Base-by-base conservation (phyloP, 2,329 filamentous ascomycete genomes). In the Botryosphaeria dothidea region DNA sequence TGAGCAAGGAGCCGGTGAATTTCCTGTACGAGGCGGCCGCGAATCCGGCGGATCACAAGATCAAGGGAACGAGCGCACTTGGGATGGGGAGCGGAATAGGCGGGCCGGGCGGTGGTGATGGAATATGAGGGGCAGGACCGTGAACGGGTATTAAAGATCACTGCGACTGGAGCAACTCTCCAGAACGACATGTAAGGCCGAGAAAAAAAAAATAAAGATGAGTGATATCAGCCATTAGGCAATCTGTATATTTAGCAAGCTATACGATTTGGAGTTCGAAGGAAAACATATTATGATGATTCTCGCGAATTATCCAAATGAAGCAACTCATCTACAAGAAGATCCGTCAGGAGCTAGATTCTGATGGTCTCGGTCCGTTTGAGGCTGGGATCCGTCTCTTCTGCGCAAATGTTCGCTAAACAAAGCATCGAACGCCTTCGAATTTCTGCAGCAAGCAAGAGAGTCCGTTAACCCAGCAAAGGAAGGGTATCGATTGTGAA, bases 11-110 rank as follows among this genome's bases (percentile, higher is more conserved):
- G 74, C 93, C 95, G 0, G 82, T 90, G 6, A 92, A 90, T 70
- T 94, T 98, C 71, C 73, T 97, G 67, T 99, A 98, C 78, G 95
- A 99, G 84, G 91, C 93, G 19, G 94, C 94, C 27, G 90, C 95
- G 38, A 97, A 97, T 77, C 95, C 94, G 13, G 86, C 82, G 52
- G 95, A 99, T 80, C 95, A 99, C 80, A 86, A 85, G 79, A 68
- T 77, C 66, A 76, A 78, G 54, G 74, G 73, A 23, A 80, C 81
- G 0, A 74, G 73, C 52, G 72, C 71, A 38, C 67, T 74, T 69
- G 77, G 76, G 1, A 61, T 79, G 19, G 77, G 76, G 8, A 75
- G 76, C 67, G 69, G 69, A 4, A 60, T 66, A 60, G 56, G 65
- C 25, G 43, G 58, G 34, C 41, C 52, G 6, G 66, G 66, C 21